Conservation (phyloP, 2,329 filamentous ascomycete genomes). For the Elsinoe ampelina region DNA sequence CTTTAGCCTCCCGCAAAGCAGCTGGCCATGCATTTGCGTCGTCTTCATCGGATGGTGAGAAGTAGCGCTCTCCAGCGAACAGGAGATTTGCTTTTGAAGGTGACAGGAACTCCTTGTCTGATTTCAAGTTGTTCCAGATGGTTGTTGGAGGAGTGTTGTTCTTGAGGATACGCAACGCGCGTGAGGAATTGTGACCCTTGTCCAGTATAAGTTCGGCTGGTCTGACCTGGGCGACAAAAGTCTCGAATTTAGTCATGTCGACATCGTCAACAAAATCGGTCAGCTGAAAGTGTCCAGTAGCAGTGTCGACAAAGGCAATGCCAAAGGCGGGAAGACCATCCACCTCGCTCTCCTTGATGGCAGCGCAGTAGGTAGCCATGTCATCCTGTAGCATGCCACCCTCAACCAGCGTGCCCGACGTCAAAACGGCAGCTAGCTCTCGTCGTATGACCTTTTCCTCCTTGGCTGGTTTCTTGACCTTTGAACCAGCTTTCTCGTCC, state of each 20-base stretch:
- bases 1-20: slow-evolving; percentile 58
- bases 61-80: slow-evolving; percentile 71
- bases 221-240: slow-evolving; percentile 82
- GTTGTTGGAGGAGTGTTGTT: slow-evolving; percentile 90
- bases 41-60: slow-evolving; percentile 48
- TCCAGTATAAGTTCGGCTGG: slow-evolving; percentile 85
- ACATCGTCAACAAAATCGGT: slow-evolving; percentile 85
- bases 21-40: slow-evolving; percentile 66
- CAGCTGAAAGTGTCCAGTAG: slow-evolving; percentile 91
- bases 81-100: slow-evolving; percentile 74
- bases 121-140: slow-evolving; percentile 89
- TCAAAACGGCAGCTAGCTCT: slow-evolving; percentile 84
- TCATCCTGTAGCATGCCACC: slow-evolving; percentile 96
- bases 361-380: slow-evolving; percentile 91
- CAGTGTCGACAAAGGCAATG: slow-evolving; percentile 87
- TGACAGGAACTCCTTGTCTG: slow-evolving; percentile 82
- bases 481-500: slow-evolving; percentile 47
- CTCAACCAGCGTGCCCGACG: slow-evolving; percentile 85
- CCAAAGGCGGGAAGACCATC: slow-evolving; percentile 77
- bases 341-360: slow-evolving; percentile 65
- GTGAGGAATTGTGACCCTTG: slow-evolving; percentile 68
- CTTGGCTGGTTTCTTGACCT: slow-evolving; percentile 52
- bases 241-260: slow-evolving; percentile 95
- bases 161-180: slow-evolving; percentile 84
- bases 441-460: slow-evolving; percentile 88